Conservation (phyloP, 805 yeast genomes). For the Candida koratica region DNA sequence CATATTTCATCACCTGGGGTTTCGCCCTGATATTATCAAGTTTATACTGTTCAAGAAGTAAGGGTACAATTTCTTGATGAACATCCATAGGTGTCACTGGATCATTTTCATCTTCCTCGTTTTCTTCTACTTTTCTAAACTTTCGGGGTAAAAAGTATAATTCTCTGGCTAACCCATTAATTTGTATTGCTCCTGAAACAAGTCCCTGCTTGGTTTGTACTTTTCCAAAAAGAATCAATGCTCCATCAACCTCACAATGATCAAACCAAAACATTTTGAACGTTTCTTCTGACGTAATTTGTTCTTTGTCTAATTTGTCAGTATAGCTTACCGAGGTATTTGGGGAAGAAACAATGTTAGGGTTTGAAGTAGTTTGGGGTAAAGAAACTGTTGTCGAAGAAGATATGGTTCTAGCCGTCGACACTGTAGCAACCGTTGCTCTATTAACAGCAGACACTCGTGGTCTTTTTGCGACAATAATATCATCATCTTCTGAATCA, state of each 20-base stretch:
- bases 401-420: conserved; percentile 11
- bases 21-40: conserved; percentile 62
- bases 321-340: conserved; percentile 19
- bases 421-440: conserved; percentile 32
- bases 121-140: conserved; percentile 39
- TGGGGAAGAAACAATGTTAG: conserved; percentile 10
- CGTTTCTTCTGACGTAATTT: conserved; percentile 34
- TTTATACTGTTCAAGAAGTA: conserved; percentile 60
- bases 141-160: conserved; percentile 74
- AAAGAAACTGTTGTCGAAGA: conserved; percentile 18
- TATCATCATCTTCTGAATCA: conserved; percentile 54
- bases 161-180: conserved; percentile 66
- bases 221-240: conserved; percentile 78
- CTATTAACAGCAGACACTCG: conserved; percentile 40
- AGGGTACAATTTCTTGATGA: conserved; percentile 68
- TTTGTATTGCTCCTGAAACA: conserved; percentile 73
- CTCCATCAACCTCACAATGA: conserved; percentile 69
- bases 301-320: conserved; percentile 30
- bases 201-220: conserved; percentile 55
- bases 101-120: conserved; percentile 33
- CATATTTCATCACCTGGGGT: conserved; percentile 73
- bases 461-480: conserved; percentile 52
- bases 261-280: conserved; percentile 89
- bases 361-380: conserved; percentile 19
- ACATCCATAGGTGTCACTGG: conserved; percentile 59